Evolutionary conservation across 169 alveolate genomes (phyloP), one percentile per base, ranked within the genome.

Genomic region (Cyclospora cayetanensis): DNA sequence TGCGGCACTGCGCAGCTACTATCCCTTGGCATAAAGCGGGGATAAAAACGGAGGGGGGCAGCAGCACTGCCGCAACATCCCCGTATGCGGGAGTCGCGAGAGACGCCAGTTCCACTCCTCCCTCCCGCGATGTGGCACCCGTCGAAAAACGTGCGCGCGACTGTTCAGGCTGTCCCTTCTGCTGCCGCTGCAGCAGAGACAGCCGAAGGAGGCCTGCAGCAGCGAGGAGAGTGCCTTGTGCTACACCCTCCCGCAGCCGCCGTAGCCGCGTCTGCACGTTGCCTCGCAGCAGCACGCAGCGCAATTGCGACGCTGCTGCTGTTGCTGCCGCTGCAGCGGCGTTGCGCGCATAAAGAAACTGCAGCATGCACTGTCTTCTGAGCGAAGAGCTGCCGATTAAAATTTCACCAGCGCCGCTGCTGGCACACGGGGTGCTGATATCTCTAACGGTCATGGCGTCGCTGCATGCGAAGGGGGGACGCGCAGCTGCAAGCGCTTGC

Each of bases 191-290:
- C 92, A 52, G 92, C 91, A 86, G 90, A 72, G 53, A 42, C 91
- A 94, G 84, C 29, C 95, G 87, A 83, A 55, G 77, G 88, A 94
- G 63, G 65, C 95, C 95, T 4, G 94, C 94, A 3, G 88, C 88
- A 41, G 95, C 95, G 68, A 94, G 83, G 46, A 94, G 80, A 3
- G 95, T 94, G 41, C 91, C 95, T 27, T 94, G 89, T 31, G 88
- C 93, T 18, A 35, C 92, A 0, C 94, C 94, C 12, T 90, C 93
- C 86, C 86, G 80, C 87, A 93, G 66, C 41, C 76, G 41, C 68
- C 77, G 34, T 80, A 91, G 70, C 37, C 95, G 90, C 34, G 95
- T 94, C 85, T 92, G 95, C 89, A 94, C 95, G 37, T 94, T 94
- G 76, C 95, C 95, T 1, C 95, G 85, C 91, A 94, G 90, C 84